A percentile compares a stretch with the other conserved stretches of the same genome.
These are phyloP conservation scores for Exophiala mesophila DNA, from an alignment of 2,329 filamentous ascomycete species.

Conservation along the genomic window DNA sequence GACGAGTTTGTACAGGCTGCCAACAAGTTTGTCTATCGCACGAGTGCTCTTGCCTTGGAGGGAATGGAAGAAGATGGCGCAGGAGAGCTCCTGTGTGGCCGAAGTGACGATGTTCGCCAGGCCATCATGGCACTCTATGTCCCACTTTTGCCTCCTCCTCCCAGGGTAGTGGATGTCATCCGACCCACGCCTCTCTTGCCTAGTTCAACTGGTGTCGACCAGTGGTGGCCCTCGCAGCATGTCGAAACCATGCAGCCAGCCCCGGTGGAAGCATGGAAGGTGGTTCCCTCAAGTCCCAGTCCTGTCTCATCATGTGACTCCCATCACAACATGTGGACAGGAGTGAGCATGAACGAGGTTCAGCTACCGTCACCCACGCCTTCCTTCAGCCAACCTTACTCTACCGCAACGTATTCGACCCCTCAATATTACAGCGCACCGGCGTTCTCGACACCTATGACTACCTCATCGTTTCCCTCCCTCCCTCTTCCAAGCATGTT, in stretches of 20 bases:
- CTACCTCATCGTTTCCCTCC: conserved; percentile 52
- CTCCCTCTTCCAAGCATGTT: conserved; percentile 84
- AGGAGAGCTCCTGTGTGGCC: conserved; percentile 85
- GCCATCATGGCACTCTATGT: conserved; percentile 79
- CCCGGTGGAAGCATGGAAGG: conserved; percentile 81
- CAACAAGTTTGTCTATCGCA: conserved; percentile 95
- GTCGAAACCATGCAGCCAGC: conserved; percentile 62
- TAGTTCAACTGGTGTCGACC: conserved; percentile 67
- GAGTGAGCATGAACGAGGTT: conserved; percentile 68
- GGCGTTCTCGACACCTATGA: conserved; percentile 54
- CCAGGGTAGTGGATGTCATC: conserved; percentile 82
- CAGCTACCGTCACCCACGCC: conserved; percentile 74
- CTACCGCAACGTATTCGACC: conserved; percentile 59
- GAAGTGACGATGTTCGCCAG: conserved; percentile 88
- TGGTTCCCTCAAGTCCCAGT: conserved; percentile 83
- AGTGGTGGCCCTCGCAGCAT: conserved; percentile 74
- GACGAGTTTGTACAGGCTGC: conserved; percentile 93
- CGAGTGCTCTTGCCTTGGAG: conserved; percentile 81
- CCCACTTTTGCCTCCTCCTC: conserved; percentile 76
- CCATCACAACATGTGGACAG: conserved; percentile 70
- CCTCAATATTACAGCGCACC: conserved; percentile 73
- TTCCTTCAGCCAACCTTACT: conserved; percentile 73
- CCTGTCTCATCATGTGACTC: conserved; percentile 70
- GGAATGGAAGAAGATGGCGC: conserved; percentile 94
- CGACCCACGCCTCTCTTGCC: conserved; percentile 80